Base-by-base conservation (phyloP, 345 rosid species). In the Bruguiera gymnorhiza region DNA sequence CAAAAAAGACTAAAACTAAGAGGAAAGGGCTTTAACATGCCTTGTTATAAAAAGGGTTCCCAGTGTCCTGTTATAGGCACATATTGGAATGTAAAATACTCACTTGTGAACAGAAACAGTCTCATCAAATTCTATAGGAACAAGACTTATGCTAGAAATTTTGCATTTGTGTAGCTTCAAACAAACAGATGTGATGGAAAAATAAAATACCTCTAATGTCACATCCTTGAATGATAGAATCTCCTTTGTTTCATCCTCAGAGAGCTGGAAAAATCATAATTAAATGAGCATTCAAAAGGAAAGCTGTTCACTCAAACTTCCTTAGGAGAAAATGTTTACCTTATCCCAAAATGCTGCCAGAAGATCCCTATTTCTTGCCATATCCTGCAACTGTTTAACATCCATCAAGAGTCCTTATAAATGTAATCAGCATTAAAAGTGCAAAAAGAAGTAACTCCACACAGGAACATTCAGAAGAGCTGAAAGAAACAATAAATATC, bases 271-370 rank as follows among this genome's bases (percentile, higher is more conserved):
- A 72, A 36, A 68, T 56, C 73, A 74, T 36, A 62, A 52, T 59
- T 68, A 67, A 51, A 53, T 76, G 59, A 82, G 63, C 68, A 80
- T 29, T 20, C 26, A 68, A 63, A 71, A 30, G 20, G 63, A 36
- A 36, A 50, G 24, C 46, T 32, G 59, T 54, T 37, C 30, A 30
- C 58, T 48, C 62, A 60, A 69, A 73, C 54, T 27, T 43, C 37
- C 43, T 18, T 21, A 39, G 30, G 50, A 43, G 36, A 43, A 52
- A 7, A 29, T 52, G 6, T 43, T 69, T 74, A 91, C 99, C 93
- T 86, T 87, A 70, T 92, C 89, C 99, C 97, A 95, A 74, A 92
- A 95, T 75, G 83, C 79, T 15, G 84, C 86, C 66, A 95, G 81
- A 5, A 85, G 80, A 76, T 87, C 84, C 85, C 94, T 90, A 73